Conservation (phyloP, 441 rosid species). For the Breynia disticha region DNA sequence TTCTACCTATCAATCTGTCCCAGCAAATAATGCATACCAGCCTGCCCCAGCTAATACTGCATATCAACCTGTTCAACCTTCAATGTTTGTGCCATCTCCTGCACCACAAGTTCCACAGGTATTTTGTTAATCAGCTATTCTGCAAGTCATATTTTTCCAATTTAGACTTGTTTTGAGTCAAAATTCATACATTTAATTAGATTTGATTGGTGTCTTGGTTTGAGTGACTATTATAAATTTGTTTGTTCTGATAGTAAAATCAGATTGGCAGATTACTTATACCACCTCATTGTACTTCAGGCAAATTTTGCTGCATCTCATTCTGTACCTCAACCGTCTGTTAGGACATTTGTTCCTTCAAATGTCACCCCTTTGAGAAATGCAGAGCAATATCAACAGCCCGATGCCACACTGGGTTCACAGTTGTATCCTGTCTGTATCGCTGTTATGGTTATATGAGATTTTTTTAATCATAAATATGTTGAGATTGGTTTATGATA, state of each 20-base stretch:
- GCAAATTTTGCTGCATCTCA: slow-evolving; percentile 49
- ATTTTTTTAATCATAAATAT: slow-evolving; percentile 3
- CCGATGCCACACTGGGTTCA: slow-evolving; percentile 62
- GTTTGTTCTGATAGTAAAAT: too few species aligned
- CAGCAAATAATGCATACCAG: too few species aligned
- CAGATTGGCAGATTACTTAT: slow-evolving; percentile 9
- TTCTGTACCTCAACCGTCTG: slow-evolving; percentile 41
- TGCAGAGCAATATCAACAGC: slow-evolving; percentile 89
- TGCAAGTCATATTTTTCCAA: background rate
- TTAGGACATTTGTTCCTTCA: slow-evolving; percentile 79
- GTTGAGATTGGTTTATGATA: slow-evolving; percentile 4
- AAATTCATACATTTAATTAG: background rate
- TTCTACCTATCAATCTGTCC: too few species aligned
- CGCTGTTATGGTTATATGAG: slow-evolving; percentile 6
- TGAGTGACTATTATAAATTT: background rate
- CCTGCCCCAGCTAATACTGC: too few species aligned
- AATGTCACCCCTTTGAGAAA: slow-evolving; percentile 68
- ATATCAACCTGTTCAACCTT: slow-evolving; percentile 19
- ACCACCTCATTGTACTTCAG: slow-evolving; percentile 27
- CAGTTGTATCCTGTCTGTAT: slow-evolving; percentile 75
- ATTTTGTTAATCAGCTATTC: slow-evolving; percentile 8
- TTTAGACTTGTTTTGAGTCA: background rate
- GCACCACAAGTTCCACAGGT: slow-evolving; percentile 57
- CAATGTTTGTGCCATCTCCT: slow-evolving; percentile 51
- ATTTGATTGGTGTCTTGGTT: background rate